These are phyloP conservation scores for Mallotus repandus DNA, from an alignment of 441 rosid species.

Conservation along the genomic window DNA sequence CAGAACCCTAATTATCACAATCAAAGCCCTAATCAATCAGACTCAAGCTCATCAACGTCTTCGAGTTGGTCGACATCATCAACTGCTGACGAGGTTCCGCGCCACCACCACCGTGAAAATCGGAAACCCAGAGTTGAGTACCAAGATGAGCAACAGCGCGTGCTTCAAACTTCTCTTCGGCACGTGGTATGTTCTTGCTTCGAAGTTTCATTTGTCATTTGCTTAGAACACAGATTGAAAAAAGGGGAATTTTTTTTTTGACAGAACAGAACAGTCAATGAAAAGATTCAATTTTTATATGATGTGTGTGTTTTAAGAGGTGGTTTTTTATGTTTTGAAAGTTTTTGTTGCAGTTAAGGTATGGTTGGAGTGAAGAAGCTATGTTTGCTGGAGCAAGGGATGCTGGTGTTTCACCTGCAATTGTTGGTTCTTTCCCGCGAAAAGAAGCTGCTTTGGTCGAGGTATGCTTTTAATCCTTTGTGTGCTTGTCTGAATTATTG, in stretches of 20 bases:
- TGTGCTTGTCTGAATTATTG: neutral
- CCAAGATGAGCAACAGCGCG: slow-evolving; percentile 74
- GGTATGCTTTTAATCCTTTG: slow-evolving; percentile 34
- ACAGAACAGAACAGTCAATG: neutral
- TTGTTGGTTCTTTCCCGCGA: slow-evolving; percentile 74
- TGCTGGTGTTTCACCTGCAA: slow-evolving; percentile 76
- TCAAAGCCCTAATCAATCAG: slow-evolving; percentile 26
- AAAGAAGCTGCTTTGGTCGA: slow-evolving; percentile 87
- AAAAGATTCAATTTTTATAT: neutral
- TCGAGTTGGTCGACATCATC: slow-evolving; percentile 27
- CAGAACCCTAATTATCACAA: slow-evolving; percentile 28
- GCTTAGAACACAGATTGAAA: no score
- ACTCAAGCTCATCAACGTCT: slow-evolving; percentile 26
- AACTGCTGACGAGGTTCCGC: slow-evolving; percentile 38
- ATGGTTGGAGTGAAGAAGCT: slow-evolving; percentile 87
- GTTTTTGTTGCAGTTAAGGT: slow-evolving; percentile 38
- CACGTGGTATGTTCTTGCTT: slow-evolving; percentile 54
- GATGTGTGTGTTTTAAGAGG: neutral
- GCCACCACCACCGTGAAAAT: slow-evolving; percentile 25
- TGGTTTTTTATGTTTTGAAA: neutral
- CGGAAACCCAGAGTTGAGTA: slow-evolving; percentile 51
- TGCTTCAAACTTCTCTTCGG: slow-evolving; percentile 71
- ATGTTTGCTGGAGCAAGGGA: slow-evolving; percentile 92
- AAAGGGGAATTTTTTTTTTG: no score
- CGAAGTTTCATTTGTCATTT: no score